Conservation (phyloP, 305 asterid genomes). For the Fraxinus ornus region DNA sequence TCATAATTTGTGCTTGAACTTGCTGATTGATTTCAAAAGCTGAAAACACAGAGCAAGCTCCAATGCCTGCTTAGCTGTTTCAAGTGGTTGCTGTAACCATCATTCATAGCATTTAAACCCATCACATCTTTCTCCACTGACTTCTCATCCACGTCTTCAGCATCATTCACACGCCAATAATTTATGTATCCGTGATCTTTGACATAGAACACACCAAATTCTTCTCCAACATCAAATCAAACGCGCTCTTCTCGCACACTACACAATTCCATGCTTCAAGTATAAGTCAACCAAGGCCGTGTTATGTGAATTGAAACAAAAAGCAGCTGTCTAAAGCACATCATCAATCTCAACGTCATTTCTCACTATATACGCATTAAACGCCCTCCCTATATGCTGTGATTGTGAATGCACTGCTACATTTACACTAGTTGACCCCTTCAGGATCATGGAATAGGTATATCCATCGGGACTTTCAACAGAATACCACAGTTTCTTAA, state of each 20-base stretch:
- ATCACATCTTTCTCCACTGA: slow-evolving; percentile 69
- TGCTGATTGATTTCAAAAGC: slow-evolving; percentile 72
- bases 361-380: slow-evolving; percentile 61
- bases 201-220: slow-evolving; percentile 80
- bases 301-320: background rate
- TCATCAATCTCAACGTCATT: slow-evolving; percentile 55
- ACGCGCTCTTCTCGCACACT: slow-evolving; percentile 62
- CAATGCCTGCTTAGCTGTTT: slow-evolving; percentile 71
- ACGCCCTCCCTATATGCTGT: slow-evolving; percentile 44
- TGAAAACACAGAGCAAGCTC: slow-evolving; percentile 83
- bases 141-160: slow-evolving; percentile 66
- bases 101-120: slow-evolving; percentile 88
- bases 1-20: slow-evolving; percentile 64
- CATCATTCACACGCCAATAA: slow-evolving; percentile 50
- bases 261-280: slow-evolving; percentile 59
- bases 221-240: slow-evolving; percentile 67
- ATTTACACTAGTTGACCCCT: slow-evolving; percentile 48
- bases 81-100: slow-evolving; percentile 77
- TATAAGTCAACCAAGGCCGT: slow-evolving; percentile 74
- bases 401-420: slow-evolving; percentile 10
- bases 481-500: slow-evolving; percentile 40
- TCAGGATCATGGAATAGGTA: slow-evolving; percentile 76
- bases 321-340: slow-evolving; percentile 41
- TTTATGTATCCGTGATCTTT: slow-evolving; percentile 89
- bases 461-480: slow-evolving; percentile 63